phyloP scores from a whole-genome alignment of 1,139 yeast genomes.

The Candida tunisiensis region DNA sequence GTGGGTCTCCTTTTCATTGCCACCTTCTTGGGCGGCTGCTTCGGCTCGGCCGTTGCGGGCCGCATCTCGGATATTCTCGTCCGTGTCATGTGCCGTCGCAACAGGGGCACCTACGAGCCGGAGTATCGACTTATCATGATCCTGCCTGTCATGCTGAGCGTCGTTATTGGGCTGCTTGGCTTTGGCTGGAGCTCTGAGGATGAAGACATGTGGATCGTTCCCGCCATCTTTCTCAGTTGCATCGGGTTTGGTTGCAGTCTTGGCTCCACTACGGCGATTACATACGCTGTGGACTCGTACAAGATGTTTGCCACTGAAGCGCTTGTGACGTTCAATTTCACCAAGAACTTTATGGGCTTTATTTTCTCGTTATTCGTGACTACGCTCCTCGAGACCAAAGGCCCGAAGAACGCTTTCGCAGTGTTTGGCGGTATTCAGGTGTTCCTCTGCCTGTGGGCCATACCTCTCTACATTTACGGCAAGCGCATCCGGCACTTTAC shows the following conservation, averaged over 20 bases:
- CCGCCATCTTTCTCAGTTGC: conserved; percentile 37
- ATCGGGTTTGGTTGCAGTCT: conserved; percentile 43
- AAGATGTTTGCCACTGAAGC: conserved; percentile 43
- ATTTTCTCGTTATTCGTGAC: conserved; percentile 41
- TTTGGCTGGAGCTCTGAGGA: conserved; percentile 41
- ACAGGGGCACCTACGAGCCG: conserved; percentile 44
- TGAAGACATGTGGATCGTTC: conserved; percentile 40
- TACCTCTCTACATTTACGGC: conserved; percentile 41
- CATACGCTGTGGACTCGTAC: conserved; percentile 43
- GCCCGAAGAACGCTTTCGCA: conserved; percentile 31
- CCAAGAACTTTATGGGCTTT: conserved; percentile 40
- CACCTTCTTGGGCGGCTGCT: conserved; percentile 41
- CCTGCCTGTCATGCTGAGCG: conserved; percentile 29
- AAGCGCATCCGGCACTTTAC: conserved; percentile 25
- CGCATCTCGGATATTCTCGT: conserved; percentile 30
- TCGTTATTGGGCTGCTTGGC: conserved; percentile 40
- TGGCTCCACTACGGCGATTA: conserved; percentile 45
- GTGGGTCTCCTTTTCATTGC: conserved; percentile 42
- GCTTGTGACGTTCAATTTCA: conserved; percentile 36
- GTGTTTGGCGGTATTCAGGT: conserved; percentile 39
- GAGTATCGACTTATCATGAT: conserved; percentile 43
- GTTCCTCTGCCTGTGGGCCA: conserved; percentile 29
- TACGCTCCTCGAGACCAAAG: conserved; percentile 25
- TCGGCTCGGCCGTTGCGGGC: conserved; percentile 42
- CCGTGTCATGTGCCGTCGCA: conserved; percentile 18